Percentiles rank a stretch among this genome's conserved stretches.
phyloP scores from a whole-genome alignment of 345 rosid species.

The Camelina sativa region DNA sequence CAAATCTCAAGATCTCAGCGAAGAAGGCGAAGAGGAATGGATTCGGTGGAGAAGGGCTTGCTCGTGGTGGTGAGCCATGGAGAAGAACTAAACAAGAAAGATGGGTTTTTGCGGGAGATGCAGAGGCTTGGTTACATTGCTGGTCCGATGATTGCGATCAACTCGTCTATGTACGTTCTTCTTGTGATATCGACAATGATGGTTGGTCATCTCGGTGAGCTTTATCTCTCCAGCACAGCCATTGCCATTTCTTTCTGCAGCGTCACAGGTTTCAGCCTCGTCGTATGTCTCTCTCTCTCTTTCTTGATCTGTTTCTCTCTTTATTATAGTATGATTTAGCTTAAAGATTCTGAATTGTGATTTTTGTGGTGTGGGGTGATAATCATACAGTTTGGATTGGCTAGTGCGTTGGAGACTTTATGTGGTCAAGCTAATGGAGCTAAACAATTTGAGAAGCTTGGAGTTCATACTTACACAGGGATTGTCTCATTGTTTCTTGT shows the following conservation, averaged over 20 bases:
- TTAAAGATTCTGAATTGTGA: background rate
- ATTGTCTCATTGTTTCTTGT: slow-evolving; percentile 50
- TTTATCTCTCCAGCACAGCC: slow-evolving; percentile 75
- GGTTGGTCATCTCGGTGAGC: slow-evolving; percentile 87
- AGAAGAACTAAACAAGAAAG: slow-evolving; percentile 27
- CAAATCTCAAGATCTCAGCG: slow-evolving; percentile 30
- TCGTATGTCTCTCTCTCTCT: slow-evolving; percentile 49
- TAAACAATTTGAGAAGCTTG: slow-evolving; percentile 57
- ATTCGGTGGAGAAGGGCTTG: slow-evolving; percentile 47
- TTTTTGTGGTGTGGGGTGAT: background rate
- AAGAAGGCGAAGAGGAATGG: slow-evolving; percentile 27
- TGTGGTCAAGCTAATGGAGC: slow-evolving; percentile 89
- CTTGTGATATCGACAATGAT: slow-evolving; percentile 70
- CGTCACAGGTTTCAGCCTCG: slow-evolving; percentile 78
- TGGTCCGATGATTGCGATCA: slow-evolving; percentile 73
- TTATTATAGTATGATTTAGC: too few species aligned
- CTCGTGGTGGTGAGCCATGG: slow-evolving; percentile 1
- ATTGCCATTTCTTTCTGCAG: slow-evolving; percentile 67
- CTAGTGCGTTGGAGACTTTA: slow-evolving; percentile 78
- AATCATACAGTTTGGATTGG: slow-evolving; percentile 64
- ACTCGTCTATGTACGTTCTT: slow-evolving; percentile 54
- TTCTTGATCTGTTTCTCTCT: background rate
- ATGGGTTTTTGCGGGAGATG: slow-evolving; percentile 48
- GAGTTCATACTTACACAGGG: slow-evolving; percentile 63
- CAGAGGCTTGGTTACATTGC: slow-evolving; percentile 59